Percentiles rank a stretch among this genome's conserved stretches.
phyloP scores from a whole-genome alignment of 768 basidiomycete species.

The Leccinum uliginosum region DNA sequence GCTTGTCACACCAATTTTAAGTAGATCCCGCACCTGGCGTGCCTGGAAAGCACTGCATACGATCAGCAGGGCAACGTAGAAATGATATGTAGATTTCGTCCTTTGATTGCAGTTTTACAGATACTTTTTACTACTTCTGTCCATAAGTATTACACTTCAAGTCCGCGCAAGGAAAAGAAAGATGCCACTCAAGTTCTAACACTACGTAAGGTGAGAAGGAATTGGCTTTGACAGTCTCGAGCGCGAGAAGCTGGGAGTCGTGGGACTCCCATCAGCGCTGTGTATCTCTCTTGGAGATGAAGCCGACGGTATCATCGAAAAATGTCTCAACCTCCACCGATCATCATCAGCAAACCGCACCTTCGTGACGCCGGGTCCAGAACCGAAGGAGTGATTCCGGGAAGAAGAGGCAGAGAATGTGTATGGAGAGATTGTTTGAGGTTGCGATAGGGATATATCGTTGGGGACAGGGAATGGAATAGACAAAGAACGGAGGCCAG shows the following conservation, averaged over 20 bases:
- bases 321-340: slow-evolving; percentile 10
- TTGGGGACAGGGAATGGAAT: not conserved
- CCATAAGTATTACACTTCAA: not conserved
- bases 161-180: not conserved
- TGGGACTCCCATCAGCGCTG: not conserved
- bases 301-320: slow-evolving; percentile 16
- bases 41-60: not conserved
- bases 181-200: not conserved
- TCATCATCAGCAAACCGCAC: not conserved
- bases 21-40: not conserved
- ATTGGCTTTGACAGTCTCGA: slow-evolving; percentile 17
- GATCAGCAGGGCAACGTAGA: not conserved
- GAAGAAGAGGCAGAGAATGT: slow-evolving; percentile 2
- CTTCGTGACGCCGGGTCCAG: not conserved
- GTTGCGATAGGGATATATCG: not conserved
- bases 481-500: slow-evolving; percentile 1
- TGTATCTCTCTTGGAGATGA: slow-evolving; percentile 10
- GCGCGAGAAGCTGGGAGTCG: not conserved
- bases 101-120: slow-evolving; percentile 1
- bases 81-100: not conserved
- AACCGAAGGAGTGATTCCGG: not conserved
- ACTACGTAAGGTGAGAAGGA: slow-evolving; percentile 19
- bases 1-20: not conserved
- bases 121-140: not conserved
- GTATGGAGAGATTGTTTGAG: slow-evolving; percentile 8